Evolutionary conservation across 2,329 filamentous ascomycete genomes (phyloP), one percentile per base, ranked within the genome.

Genomic region (Coniella lustricola): DNA sequence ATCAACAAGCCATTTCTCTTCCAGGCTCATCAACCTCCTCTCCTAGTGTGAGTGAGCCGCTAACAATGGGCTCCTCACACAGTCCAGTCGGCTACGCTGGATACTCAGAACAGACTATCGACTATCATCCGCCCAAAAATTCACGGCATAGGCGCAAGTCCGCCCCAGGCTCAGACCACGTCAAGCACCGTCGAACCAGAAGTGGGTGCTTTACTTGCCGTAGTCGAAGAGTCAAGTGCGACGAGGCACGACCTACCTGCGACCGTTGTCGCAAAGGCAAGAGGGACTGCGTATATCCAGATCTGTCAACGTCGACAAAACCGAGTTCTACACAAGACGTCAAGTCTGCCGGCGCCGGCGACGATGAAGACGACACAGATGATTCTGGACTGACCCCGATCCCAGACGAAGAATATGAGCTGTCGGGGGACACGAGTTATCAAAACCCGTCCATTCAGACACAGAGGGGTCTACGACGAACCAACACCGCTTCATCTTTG

Each of bases 191-290:
- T 53, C 82, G 93, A 57, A 97, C 93, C 37, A 79, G 93, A 58
- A 96, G 90, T 55, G 93, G 93, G 22, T 98, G 93, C 69, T 96
- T 75, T 56, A 97, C 90, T 40, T 98, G 93, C 67, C 80, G 93
- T 51, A 84, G 84, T 59, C 80, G 93, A 56, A 81, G 93, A 64
- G 90, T 97, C 44, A 97, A 85, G 87, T 98, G 93, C 65, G 93
- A 97, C 64, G 93, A 98, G 67, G 79, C 74, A 18, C 87, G 84
- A 58, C 93, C 93, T 12, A 76, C 87, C 46, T 97, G 93, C 68
- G 90, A 96, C 63, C 74, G 82, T 60, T 98, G 93, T 66, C 85
- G 82, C 58, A 98, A 97, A 67, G 93, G 91, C 43, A 87, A 83
- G 57, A 80, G 93, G 67, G 88, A 95, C 55, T 98, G 93, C 64